Evolutionary conservation across 179 eudicot genomes (phyloP).

Genomic region (Corrigiola litoralis): DNA sequence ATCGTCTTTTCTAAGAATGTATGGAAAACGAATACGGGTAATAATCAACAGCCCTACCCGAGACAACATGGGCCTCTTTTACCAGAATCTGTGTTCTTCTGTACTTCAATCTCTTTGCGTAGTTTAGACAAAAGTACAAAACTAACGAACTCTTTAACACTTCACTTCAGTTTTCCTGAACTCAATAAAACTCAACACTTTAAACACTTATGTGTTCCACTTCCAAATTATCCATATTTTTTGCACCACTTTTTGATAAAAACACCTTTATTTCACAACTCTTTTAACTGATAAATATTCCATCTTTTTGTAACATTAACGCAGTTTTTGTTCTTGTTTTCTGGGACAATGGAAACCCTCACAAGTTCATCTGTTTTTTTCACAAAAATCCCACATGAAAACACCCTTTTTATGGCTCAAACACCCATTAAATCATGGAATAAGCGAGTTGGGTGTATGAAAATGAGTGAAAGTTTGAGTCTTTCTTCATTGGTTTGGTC

Average conservation of each 20-base stretch:
- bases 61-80: too few relatives aligned
- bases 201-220: neutral
- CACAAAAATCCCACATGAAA: slow-evolving; percentile 31
- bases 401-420: slow-evolving; percentile 16
- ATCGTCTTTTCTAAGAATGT: too few relatives aligned
- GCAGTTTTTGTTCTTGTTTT: neutral
- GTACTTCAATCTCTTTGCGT: too few relatives aligned
- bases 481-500: slow-evolving; percentile 15
- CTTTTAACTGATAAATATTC: neutral
- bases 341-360: slow-evolving; percentile 50
- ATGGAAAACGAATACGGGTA: too few relatives aligned
- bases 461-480: slow-evolving; percentile 26
- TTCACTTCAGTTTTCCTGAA: too few relatives aligned
- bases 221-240: neutral
- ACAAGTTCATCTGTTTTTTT: slow-evolving; percentile 40
- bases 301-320: neutral
- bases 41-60: too few relatives aligned
- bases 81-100: too few relatives aligned
- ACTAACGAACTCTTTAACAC: too few relatives aligned
- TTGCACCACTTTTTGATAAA: neutral
- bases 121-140: too few relatives aligned
- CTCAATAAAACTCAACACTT: too few relatives aligned
- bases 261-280: neutral
- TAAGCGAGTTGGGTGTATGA: slow-evolving; percentile 34
- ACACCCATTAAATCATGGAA: slow-evolving; percentile 21